Evolutionary conservation across 164 flowering plant genomes (phyloP), one percentile per base, ranked within the genome.

Genomic region (Saururus chinensis): DNA sequence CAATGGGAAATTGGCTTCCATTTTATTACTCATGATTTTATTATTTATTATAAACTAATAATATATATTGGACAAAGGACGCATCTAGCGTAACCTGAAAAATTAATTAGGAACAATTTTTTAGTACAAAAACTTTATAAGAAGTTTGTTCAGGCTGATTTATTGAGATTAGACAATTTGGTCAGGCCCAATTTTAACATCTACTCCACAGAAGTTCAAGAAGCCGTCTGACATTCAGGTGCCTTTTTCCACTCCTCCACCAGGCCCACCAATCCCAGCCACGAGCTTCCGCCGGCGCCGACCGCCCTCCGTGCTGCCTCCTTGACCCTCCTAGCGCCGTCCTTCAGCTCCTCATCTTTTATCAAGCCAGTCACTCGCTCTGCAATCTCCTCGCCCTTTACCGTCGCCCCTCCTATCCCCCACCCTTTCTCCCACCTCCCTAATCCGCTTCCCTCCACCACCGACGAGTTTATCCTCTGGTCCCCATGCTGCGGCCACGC

Each of bases 401-500:
- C 74, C 56, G 69, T 19, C 64, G 19, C 54, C 25, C 16, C 61
- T 24, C 69, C 63, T 9, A 54, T 58, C 7, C 73, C 73, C 73
- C 75, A 73, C 17, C 60, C 48, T 59, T 51, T 45, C 48, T 23
- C 74, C 75, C 77, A 77, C 24, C 67, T n/a, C 30, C 74, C 74
- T 35, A 69, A 53, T 16, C 73, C 75, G 26, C 70, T 75, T 21
- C 42, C 53, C 65, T 57, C 71, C 64, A 71, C 69, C 30, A 69
- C 73, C 37, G 35, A 63, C 17, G 77, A 77, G 60, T 69, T 74
- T n/a, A 74, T 60, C 72, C 25, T 77, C 40, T 74, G 80, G 21
- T 77, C 80, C 22, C 76, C 77, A 10, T 1, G 9, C 24, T 41
- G 71, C 0, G 73, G 77, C 80, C 79, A 76, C 0, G 73, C 74